Evolutionary conservation across 495 filamentous ascomycete genomes (phyloP), one percentile per base, ranked within the genome.

Genomic region (Aspergillus funiculosus): DNA sequence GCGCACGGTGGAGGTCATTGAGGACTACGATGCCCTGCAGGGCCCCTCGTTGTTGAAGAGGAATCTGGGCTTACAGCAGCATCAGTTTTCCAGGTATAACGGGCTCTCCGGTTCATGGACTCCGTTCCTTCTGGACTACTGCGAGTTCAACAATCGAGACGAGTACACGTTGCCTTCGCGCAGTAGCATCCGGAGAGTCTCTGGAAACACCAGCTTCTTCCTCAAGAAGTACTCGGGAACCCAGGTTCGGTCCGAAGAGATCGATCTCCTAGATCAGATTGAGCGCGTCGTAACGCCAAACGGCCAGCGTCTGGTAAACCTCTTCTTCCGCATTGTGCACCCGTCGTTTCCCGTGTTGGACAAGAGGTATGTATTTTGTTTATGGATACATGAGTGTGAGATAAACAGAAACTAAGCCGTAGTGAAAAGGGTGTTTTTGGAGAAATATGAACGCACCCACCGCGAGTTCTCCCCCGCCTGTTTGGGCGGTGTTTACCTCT

Each of bases 381-480:
- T 5, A 10, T 27, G 25, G 10, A 27, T 10, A 27, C 25, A 5
- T 6, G 5, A 6, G 6, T 27, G 5, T 5, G 25, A 27, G 5
- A 5, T 11, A 11, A 27, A 11, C 6, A 6, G 6, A 30, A 11
- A 13, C 28, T 30, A 30, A 30, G 25, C 28, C n/a, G n/a, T n/a
- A n/a, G 14, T 30, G 28, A 4, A 9, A 9, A 41, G 39, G 24
- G 39, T 41, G 10, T 41, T 41, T 29, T 13, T 41, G 13, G 39
- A 41, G 21, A 41, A 41, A 41, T 41, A 41, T 18, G 39, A 41
- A 17, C 39, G 39, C 24, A 41, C 39, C n/a, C 39, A 41, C 11
- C 39, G 39, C 24, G 39, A 41, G 24, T 41, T 41, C 39, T 41
- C 39, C 0, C 39, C 39, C 14, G 19, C 39, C 14, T 41, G 39